Percentiles rank a stretch among this genome's conserved stretches.
phyloP scores from a whole-genome alignment of 2,329 filamentous ascomycete species.

The Alternaria ventricosa region DNA sequence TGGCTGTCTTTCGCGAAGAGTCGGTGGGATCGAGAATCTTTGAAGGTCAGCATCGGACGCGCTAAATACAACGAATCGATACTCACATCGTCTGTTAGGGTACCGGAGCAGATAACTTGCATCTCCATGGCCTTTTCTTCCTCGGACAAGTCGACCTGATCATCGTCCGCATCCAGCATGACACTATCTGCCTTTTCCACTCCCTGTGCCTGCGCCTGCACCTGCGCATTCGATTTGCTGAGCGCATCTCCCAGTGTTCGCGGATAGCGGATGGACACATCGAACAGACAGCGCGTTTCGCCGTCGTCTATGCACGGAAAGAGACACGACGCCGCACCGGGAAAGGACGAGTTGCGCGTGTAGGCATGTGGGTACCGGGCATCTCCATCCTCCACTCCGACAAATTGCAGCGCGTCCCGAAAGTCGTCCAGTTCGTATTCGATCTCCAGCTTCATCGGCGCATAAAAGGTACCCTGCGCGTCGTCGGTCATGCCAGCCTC shows the following conservation, averaged over 20 bases:
- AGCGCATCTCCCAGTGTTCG: slow-evolving; percentile 81
- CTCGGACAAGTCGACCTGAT: slow-evolving; percentile 61
- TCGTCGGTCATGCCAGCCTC: slow-evolving; percentile 47
- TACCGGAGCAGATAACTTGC: slow-evolving; percentile 88
- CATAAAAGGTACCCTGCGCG: slow-evolving; percentile 53
- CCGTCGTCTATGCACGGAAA: slow-evolving; percentile 94
- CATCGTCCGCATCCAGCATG: slow-evolving; percentile 45
- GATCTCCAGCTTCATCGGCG: slow-evolving; percentile 69
- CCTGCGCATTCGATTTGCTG: slow-evolving; percentile 43
- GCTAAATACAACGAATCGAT: neutral
- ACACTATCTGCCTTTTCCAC: slow-evolving; percentile 40
- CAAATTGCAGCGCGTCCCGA: slow-evolving; percentile 89
- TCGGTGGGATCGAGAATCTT: slow-evolving; percentile 74
- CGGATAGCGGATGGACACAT: slow-evolving; percentile 84
- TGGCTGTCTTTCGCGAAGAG: slow-evolving; percentile 83
- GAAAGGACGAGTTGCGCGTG: slow-evolving; percentile 78
- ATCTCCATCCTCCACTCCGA: slow-evolving; percentile 81
- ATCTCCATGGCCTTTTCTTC: slow-evolving; percentile 90
- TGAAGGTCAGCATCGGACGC: slow-evolving; percentile 12
- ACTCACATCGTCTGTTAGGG: slow-evolving; percentile 76
- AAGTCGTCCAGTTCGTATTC: slow-evolving; percentile 79
- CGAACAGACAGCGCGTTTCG: slow-evolving; percentile 82
- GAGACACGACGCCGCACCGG: slow-evolving; percentile 81
- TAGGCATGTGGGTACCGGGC: slow-evolving; percentile 89
- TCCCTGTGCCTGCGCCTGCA: slow-evolving; percentile 23